A percentile compares a stretch with the other conserved stretches of the same genome.
Evolutionary conservation across 1,139 yeast species (phyloP).

Genomic region (Candida neerlandica): DNA sequence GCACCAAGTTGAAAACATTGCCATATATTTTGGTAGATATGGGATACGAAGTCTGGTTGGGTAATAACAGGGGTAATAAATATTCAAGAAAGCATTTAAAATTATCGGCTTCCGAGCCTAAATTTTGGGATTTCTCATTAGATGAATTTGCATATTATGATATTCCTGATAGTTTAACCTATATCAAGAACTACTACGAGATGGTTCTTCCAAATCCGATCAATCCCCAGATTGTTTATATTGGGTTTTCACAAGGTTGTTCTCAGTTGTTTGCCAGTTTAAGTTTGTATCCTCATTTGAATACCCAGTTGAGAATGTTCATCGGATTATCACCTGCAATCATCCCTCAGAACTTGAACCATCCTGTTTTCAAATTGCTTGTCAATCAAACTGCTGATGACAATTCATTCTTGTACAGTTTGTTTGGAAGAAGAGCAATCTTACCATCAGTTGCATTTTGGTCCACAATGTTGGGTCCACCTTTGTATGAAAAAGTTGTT

Average conservation of each 20-base stretch:
- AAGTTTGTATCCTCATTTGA: conserved; percentile 40
- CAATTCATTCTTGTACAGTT: conserved; percentile 33
- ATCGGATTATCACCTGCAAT: conserved; percentile 51
- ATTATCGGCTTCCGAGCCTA: conserved; percentile 41
- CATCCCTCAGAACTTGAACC: conserved; percentile 43
- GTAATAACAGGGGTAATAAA: conserved; percentile 40
- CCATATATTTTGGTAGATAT: conserved; percentile 33
- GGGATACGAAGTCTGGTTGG: conserved; percentile 43
- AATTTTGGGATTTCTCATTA: conserved; percentile 82
- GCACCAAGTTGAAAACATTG: conserved; percentile 30
- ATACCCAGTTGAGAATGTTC: conserved; percentile 34
- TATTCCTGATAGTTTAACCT: conserved; percentile 73
- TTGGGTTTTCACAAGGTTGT: conserved; percentile 52
- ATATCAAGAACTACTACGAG: conserved; percentile 38
- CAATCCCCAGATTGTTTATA: conserved; percentile 27
- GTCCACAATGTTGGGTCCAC: conserved; percentile 42
- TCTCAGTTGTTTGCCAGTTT: conserved; percentile 48
- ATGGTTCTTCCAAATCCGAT: not conserved
- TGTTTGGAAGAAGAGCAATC: conserved; percentile 47
- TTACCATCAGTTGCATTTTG: conserved; percentile 50
- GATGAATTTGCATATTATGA: conserved; percentile 87
- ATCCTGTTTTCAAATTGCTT: conserved; percentile 37
- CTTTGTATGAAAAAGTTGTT: conserved; percentile 37
- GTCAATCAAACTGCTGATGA: conserved; percentile 40
- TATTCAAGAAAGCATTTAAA: conserved; percentile 42